Conservation (phyloP, 306 rosid genomes). For the Cucurbita argyrosperma region DNA sequence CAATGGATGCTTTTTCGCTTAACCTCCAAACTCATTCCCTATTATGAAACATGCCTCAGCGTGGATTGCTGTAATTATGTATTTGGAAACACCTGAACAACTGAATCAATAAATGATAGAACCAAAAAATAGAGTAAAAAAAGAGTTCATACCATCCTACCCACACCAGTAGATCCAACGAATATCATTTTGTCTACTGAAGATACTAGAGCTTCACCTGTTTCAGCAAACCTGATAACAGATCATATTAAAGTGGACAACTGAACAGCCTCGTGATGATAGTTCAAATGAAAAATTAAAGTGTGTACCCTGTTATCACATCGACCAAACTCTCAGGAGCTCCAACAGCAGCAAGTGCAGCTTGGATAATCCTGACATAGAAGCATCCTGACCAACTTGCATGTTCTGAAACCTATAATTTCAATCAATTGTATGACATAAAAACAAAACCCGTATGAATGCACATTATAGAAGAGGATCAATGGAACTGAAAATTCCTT, state of each 20-base stretch:
- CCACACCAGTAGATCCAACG: constrained; percentile 95
- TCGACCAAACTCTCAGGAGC: constrained; percentile 98
- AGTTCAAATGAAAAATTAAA: constrained; percentile 6
- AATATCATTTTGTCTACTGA: constrained; percentile 89
- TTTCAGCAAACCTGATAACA: constrained; percentile 72
- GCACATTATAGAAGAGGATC: not conserved
- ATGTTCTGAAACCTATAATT: constrained; percentile 72
- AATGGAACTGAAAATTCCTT: not conserved
- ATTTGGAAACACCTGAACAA: not conserved
- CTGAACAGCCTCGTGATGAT: not conserved
- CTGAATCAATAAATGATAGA: not conserved
- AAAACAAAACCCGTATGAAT: not conserved
- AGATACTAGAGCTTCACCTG: constrained; percentile 89
- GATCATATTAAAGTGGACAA: constrained; percentile 7
- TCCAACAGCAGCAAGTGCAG: constrained; percentile 96
- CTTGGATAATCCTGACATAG: constrained; percentile 80
- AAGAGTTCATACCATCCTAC: constrained; percentile 61
- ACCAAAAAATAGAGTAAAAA: not conserved
- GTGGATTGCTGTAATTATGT: not conserved
- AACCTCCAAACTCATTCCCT: not conserved
- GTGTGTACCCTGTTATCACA: constrained; percentile 70
- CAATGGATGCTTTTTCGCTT: not conserved
- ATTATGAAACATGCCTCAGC: not conserved
- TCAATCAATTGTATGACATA: not conserved
- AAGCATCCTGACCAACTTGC: constrained; percentile 99